Evolutionary conservation across 2,329 filamentous ascomycete genomes (phyloP).

Genomic region (Exophiala mesophila): DNA sequence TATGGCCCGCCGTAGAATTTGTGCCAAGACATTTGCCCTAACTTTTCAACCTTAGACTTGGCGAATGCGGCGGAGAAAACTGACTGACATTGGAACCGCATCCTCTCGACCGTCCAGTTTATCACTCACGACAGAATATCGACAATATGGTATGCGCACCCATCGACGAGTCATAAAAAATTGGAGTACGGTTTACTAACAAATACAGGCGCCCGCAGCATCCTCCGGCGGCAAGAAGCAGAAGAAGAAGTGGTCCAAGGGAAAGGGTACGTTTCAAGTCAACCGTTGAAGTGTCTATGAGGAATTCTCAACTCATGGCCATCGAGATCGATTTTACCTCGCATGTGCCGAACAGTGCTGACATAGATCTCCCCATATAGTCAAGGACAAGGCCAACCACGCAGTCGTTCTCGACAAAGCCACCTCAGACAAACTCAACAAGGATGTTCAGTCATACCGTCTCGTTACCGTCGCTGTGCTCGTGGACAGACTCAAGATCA

Average conservation of each 20-base stretch:
- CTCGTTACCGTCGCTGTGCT: constrained; percentile 98
- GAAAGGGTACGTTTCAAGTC: constrained; percentile 44
- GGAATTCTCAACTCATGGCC: no score
- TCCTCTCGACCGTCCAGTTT: constrained; percentile 7
- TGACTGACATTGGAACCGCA: constrained; percentile 14
- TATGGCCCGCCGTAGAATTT: neutral
- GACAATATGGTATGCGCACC: constrained; percentile 19
- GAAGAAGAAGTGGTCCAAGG: constrained; percentile 56
- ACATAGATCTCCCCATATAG: constrained; percentile 45
- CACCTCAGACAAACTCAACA: constrained; percentile 97
- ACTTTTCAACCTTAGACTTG: constrained; percentile 4
- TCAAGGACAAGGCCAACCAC: constrained; percentile 99
- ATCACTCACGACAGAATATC: constrained; percentile 12
- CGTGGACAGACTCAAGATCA: constrained; percentile 99
- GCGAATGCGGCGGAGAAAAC: constrained; percentile 8
- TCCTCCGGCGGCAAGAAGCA: constrained; percentile 47
- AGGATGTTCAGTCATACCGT: constrained; percentile 99
- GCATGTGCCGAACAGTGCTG: no score
- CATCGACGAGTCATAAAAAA: no score
- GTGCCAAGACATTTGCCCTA: constrained; percentile 19
- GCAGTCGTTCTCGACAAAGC: constrained; percentile 96
- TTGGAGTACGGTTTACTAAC: constrained; percentile 5
- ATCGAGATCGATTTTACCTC: no score
- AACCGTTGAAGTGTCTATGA: no score
- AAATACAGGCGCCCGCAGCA: constrained; percentile 43